Evolutionary conservation across 1,284 basidiomycete species (phyloP), one percentile per base, ranked within the genome.

Genomic region (Fomitiporia mediterranea): DNA sequence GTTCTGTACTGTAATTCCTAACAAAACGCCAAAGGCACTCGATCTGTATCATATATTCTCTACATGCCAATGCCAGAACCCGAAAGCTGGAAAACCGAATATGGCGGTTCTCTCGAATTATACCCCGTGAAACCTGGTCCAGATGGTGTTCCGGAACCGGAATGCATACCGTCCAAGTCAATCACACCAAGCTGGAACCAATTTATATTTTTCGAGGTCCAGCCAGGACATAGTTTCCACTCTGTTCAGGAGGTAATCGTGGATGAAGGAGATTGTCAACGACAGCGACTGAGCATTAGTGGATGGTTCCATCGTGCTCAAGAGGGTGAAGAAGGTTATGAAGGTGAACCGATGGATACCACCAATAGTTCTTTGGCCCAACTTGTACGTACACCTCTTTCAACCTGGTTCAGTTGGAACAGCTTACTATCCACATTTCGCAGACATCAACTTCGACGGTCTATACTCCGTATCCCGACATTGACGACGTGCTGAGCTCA

Each of bases 241-340:
- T 91, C 94, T 0, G 96, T 99, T 5, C 92, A 98, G 67, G 96
- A 99, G 70, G 96, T 98, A 21, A 83, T 94, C n/a, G 86, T 92
- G 0, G 87, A 79, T 15, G 78, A 79, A 59, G 79, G 74, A 15
- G 79, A 84, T 62, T 86, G 89, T 60, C 85, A 84, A 0, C 72
- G 84, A 35, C 78, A 86, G 68, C 74, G 93, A 44, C 72, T 98
- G 60, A 94, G 91, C 65, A 91, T 99, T 64, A 94, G 90, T 62
- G 96, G 96, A 5, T 99, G 96, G 94, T 97, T 96, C 77, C 96
- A 99, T 70, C 84, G 87, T 17, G 88, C 92, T 0, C 86, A 96
- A 66, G 84, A 89, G 61, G 94, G 91, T 17, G 96, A 99, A 69
- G 88, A 93, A 49, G 94, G 91, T 0, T 94, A 91, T 67, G 78